Base-by-base conservation (phyloP, 208 protist genomes). In the Crithidia acanthocephali region DNA sequence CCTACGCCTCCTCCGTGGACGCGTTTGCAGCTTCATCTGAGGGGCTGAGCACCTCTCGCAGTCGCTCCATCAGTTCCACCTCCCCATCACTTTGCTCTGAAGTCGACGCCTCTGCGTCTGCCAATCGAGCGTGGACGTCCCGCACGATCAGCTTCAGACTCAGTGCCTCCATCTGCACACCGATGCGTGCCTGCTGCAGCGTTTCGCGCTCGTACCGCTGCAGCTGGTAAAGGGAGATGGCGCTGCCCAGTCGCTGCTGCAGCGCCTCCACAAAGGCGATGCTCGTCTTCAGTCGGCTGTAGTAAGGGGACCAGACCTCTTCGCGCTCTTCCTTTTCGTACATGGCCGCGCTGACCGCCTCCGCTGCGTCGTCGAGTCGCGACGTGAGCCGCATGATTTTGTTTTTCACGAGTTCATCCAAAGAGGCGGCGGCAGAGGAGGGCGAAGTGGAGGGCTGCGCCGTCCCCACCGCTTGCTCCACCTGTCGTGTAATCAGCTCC, bases 161-260 rank as follows among this genome's bases (percentile, higher is more conserved):
- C 51, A 75, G 68, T 25, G 84, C 65, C 70, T 96, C 88, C 64
- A 86, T 63, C 32, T 72, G 70, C 7, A 96, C 45, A 7, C 76
- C 77, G 13, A 71, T 37, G 20, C 92, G 76, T 18, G 88, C 81
- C 13, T 75, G 75, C 67, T 87, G 80, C n/a, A 94, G 72, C 9
- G 91, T 93, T 53, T 84, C 80, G 45, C 90, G 74, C 62, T 96
- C 91, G 58, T 84, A 78, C 5, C 68, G 76, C 74, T 88, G 71
- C 47, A 89, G 80, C n/a, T 74, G 25, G 59, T 83, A 86, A 15
- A 94, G 83, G 16, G 71, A 80, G 40, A 79, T 45, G n/a, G 88
- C 88, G 5, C 68, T 75, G 20, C 52, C 56, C 13, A 87, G 51
- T 6, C 88, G 81, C 27, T 69, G 50, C 67, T 81, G 62, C 55